Conservation (phyloP, 2,329 filamentous ascomycete genomes). For the Phaeosphaeria sp. region DNA sequence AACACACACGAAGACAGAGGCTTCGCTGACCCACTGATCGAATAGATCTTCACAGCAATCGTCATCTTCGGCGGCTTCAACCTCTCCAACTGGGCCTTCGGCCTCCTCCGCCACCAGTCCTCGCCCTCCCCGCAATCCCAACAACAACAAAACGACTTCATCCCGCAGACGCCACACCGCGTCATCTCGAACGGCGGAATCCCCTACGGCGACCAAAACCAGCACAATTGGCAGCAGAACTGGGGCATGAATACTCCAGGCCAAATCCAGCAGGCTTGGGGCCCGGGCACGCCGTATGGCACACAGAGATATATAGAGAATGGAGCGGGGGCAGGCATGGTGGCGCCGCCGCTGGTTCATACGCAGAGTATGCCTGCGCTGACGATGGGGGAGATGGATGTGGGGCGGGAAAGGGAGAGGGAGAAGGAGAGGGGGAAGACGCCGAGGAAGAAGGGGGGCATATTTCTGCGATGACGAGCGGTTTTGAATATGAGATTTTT, state of each 20-base stretch:
- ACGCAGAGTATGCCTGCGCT: conserved; percentile 37
- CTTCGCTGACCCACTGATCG: conserved; percentile 20
- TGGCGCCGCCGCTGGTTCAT: conserved; percentile 30
- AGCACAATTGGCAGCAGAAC: conserved; percentile 23
- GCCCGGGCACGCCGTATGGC: conserved; percentile 13
- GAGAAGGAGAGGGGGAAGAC: conserved; percentile 22
- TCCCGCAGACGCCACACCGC: conserved; percentile 43
- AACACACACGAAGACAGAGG: background rate
- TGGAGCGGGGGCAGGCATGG: too few relatives aligned
- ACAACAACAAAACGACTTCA: conserved; percentile 25
- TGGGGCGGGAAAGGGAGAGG: conserved; percentile 9
- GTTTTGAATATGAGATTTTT: too few relatives aligned
- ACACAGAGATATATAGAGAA: conserved; percentile 20
- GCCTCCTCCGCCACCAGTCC: conserved; percentile 55
- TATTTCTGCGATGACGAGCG: background rate
- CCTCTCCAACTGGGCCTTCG: conserved; percentile 67
- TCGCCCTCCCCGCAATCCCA: conserved; percentile 10
- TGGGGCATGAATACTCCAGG: conserved; percentile 5
- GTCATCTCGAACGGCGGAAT: conserved; percentile 23
- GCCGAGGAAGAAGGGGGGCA: conserved; percentile 16
- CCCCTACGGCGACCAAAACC: conserved; percentile 30
- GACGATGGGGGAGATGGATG: conserved; percentile 1
- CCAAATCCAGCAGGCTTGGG: conserved; percentile 25
- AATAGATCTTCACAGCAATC: conserved; percentile 57
- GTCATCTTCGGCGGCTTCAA: conserved; percentile 61